Base-by-base conservation (phyloP, 177 flowering plant genomes). In the Vitis hybrid region DNA sequence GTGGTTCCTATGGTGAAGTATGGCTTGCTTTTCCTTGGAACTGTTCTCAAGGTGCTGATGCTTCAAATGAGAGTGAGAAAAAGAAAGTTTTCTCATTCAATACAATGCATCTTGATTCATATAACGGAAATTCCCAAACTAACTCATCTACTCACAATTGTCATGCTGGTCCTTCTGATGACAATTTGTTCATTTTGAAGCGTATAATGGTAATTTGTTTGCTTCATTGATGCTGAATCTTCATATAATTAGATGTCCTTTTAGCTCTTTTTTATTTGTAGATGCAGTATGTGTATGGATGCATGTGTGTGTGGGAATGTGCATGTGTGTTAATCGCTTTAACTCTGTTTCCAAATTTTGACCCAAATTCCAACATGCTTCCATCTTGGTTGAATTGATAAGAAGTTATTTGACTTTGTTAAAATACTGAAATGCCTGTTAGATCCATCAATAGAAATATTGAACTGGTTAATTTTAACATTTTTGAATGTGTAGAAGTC, bases 1-100 rank as follows among this genome's bases (percentile, higher is more conserved):
- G 89, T 73, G 99, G 99, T 76, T 83, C 98, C 60, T 95, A 81
- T 87, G 99, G 99, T 76, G 99, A 95, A 81, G 99, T 93, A 77
- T 95, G 98, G 98, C 76, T 95, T 81, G 98, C 98, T 65, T 86
- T 88, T 79, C 81, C 85, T 68, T 90, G 97, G 94, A 86, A 93
- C 69, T 88, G 91, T 74, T 82, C 89, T 67, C 80, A 80, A 62
- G 84, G 71, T 15, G 74, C 55, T 16, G 75, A 76, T 74, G 60
- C 77, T 69, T 69, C 79, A 60, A 70, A 65, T 11, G 61, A 73
- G 83, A 79, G 59, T 52, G 62, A n/a, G 51, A 72, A 74, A 58
- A 70, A 65, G 15, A 74, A 55, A 64, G 82, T 75, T 67, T 66
- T 57, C 50, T 76, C 81, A 15, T 46, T n/a, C 52, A 56, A 62